Evolutionary conservation across 1,284 basidiomycete genomes (phyloP).

Genomic region (Wallemia hederae): DNA sequence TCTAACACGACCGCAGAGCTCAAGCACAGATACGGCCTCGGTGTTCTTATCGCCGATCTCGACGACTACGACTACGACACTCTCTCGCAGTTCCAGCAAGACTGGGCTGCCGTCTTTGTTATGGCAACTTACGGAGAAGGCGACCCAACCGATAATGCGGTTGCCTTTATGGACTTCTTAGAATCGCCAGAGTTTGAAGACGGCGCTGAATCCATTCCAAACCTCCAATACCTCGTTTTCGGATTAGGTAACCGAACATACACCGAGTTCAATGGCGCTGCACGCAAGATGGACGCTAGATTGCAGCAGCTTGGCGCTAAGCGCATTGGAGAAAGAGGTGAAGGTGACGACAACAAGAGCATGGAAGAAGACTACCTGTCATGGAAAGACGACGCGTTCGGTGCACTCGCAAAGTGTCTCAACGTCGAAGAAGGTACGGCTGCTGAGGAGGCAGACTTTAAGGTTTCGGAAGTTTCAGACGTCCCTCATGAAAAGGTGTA

Average conservation of each 20-base stretch:
- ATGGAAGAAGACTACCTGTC: conserved; percentile 99
- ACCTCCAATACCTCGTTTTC: conserved; percentile 84
- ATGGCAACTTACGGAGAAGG: conserved; percentile 97
- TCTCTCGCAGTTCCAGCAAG: conserved; percentile 63
- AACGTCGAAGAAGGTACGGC: conserved; percentile 84
- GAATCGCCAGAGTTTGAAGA: conserved; percentile 59
- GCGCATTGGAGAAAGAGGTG: conserved; percentile 68
- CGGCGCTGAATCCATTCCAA: conserved; percentile 43
- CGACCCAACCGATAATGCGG: conserved; percentile 96
- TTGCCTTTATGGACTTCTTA: conserved; percentile 71
- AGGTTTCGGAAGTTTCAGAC: conserved; percentile 32
- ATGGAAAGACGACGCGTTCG: conserved; percentile 97
- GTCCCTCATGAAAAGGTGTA: conserved; percentile 61
- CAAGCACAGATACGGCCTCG: conserved; percentile 71
- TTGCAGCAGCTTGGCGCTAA: conserved; percentile 52
- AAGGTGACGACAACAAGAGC: conserved; percentile 95
- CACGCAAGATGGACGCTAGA: conserved; percentile 43
- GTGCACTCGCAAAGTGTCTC: conserved; percentile 47
- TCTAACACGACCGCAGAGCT: conserved; percentile 23
- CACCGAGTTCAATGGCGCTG: conserved; percentile 79
- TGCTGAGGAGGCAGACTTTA: conserved; percentile 81
- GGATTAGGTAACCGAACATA: conserved; percentile 85
- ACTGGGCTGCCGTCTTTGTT: conserved; percentile 68
- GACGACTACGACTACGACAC: conserved; percentile 96
- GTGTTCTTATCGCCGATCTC: conserved; percentile 75